Percentiles rank a stretch among this genome's conserved stretches.
phyloP scores from a whole-genome alignment of 192 early-diverging fungal genomes.

The Chytriomyces sp. region DNA sequence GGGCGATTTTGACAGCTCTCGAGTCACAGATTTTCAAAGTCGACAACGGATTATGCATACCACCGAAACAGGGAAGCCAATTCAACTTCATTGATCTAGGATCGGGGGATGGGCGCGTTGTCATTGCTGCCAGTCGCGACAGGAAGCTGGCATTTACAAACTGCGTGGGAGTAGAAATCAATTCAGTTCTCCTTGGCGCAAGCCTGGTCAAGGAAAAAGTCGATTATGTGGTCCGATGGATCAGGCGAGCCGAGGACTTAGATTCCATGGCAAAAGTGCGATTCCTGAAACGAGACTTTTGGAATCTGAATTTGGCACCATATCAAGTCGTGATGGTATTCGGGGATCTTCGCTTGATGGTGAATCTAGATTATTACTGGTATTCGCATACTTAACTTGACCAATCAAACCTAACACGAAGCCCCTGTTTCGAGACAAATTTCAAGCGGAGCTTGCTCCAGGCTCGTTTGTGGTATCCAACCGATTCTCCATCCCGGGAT shows the following conservation, averaged over 20 bases:
- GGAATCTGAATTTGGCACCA: neutral
- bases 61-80: neutral
- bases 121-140: neutral
- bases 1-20: neutral
- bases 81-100: neutral
- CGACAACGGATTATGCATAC: neutral
- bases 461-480: slow-evolving; percentile 1
- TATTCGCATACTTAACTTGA: neutral
- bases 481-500: slow-evolving; percentile 5
- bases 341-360: slow-evolving; percentile 12
- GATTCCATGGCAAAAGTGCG: neutral
- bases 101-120: slow-evolving; percentile 12
- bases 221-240: neutral
- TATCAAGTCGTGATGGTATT: slow-evolving; percentile 17
- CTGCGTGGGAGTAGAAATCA: slow-evolving; percentile 10
- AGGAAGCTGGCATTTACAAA: neutral
- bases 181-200: neutral
- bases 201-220: neutral
- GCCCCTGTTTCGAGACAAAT: slow-evolving; percentile 14
- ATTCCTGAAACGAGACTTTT: neutral
- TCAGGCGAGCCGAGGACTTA: neutral
- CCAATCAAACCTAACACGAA: neutral
- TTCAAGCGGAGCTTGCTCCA: neutral
- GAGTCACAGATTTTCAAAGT: neutral
- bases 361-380: neutral